Conservation (phyloP, 768 basidiomycete genomes). For the Lactarius sanguifluus region DNA sequence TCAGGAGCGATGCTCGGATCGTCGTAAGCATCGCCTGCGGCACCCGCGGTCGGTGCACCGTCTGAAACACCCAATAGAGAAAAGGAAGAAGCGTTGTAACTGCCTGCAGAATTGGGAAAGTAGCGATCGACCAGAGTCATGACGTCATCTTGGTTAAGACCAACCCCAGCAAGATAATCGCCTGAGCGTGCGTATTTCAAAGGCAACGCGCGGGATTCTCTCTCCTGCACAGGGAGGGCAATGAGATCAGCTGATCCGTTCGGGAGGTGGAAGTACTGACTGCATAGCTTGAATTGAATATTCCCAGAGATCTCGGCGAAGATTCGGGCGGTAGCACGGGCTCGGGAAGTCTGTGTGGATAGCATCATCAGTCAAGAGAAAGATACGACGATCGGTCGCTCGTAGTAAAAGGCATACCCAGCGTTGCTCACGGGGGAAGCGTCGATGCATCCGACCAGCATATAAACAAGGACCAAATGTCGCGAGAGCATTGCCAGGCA, state of each 20-base stretch:
- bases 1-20: conserved; percentile 1
- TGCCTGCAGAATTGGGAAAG: conserved; percentile 27
- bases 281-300: conserved; percentile 32
- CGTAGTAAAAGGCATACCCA: not conserved
- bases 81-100: conserved; percentile 12
- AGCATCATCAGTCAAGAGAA: not conserved
- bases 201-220: conserved; percentile 33
- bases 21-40: conserved; percentile 2
- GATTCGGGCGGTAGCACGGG: not conserved
- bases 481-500: conserved; percentile 18
- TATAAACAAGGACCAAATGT: conserved; percentile 54
- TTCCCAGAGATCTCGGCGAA: conserved; percentile 10
- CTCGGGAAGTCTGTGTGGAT: conserved; percentile 1
- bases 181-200: conserved; percentile 37
- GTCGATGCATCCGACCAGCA: conserved; percentile 28
- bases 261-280: conserved; percentile 25
- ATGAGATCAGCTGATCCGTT: not conserved
- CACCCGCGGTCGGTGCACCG: not conserved
- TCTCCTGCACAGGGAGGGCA: conserved; percentile 26
- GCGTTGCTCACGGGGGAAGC: not conserved
- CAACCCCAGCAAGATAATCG: conserved; percentile 36
- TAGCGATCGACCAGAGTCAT: conserved; percentile 30
- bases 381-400: not conserved
- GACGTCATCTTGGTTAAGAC: conserved; percentile 35
- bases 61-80: not conserved